These are phyloP conservation scores for Lasiosphaeria hispida DNA, from an alignment of 495 filamentous ascomycete genomes.

Conservation along the genomic window DNA sequence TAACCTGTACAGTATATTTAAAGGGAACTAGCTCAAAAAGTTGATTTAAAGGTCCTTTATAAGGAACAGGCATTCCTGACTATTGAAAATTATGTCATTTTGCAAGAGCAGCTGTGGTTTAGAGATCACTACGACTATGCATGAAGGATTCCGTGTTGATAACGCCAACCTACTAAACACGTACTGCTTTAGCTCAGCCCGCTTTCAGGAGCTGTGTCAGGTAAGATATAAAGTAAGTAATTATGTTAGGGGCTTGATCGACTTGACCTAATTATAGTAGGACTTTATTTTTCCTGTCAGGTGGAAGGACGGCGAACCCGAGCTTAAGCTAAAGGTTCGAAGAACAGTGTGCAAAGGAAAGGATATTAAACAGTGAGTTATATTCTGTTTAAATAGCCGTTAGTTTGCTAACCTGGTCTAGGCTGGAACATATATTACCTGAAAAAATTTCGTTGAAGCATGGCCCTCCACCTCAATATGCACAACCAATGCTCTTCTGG, in stretches of 20 bases:
- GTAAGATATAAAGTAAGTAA: background rate
- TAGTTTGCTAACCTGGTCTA: background rate
- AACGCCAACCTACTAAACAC: constrained; percentile 9
- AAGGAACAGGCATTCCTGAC: constrained; percentile 2
- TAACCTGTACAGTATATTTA: constrained; percentile 2
- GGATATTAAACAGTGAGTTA: too few relatives aligned
- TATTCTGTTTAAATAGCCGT: too few relatives aligned
- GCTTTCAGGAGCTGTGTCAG: constrained; percentile 4
- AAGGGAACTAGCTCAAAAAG: background rate
- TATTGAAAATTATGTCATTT: constrained; percentile 3
- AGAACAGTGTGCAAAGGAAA: too few relatives aligned
- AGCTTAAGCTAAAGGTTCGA: too few relatives aligned
- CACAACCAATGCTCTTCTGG: background rate
- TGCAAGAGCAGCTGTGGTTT: constrained; percentile 6
- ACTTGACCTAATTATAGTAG: background rate
- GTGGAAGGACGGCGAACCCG: background rate
- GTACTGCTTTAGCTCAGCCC: constrained; percentile 2
- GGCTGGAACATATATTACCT: background rate
- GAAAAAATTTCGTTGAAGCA: background rate
- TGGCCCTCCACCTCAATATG: background rate
- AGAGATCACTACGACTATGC: constrained; percentile 4
- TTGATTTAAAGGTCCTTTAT: background rate
- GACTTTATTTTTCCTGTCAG: background rate
- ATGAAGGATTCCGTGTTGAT: constrained; percentile 1
- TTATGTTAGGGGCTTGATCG: background rate